Percentiles rank a stretch among this genome's conserved stretches.
Evolutionary conservation across 331 rosid species (phyloP).

Genomic region (Prunus yedoensis): DNA sequence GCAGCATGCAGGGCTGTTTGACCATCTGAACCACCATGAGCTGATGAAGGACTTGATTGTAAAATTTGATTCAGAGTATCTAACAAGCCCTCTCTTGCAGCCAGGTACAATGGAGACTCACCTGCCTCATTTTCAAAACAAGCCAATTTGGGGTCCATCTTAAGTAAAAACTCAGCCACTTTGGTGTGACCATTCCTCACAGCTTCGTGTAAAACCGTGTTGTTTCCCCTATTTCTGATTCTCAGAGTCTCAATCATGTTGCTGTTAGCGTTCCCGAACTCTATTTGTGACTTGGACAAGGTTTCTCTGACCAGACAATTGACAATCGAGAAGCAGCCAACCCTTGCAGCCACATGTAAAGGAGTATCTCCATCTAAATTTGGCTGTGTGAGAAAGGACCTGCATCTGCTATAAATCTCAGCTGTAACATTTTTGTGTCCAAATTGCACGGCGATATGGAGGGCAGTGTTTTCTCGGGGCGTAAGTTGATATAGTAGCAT

Average conservation of each 20-base stretch:
- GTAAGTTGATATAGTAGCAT: slow-evolving; percentile 4
- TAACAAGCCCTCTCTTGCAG: slow-evolving; percentile 5
- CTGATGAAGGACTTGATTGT: neutral
- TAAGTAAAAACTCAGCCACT: neutral
- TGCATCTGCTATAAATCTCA: neutral
- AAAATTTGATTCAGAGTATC: neutral
- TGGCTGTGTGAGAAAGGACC: neutral
- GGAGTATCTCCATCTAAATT: slow-evolving; percentile 21
- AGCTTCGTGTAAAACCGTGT: slow-evolving; percentile 13
- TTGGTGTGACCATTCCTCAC: neutral
- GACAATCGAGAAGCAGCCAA: slow-evolving; percentile 1
- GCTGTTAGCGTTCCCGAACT: neutral
- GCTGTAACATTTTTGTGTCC: neutral
- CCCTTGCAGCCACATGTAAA: slow-evolving; percentile 11
- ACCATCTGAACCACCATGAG: slow-evolving; percentile 11
- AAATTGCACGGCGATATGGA: slow-evolving; percentile 3
- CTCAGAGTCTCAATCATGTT: neutral
- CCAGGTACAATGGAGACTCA: slow-evolving; percentile 18
- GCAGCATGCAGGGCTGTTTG: slow-evolving; percentile 15
- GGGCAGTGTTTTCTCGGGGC: slow-evolving; percentile 6
- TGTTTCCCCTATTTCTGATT: slow-evolving; percentile 1
- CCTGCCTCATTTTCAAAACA: slow-evolving; percentile 1
- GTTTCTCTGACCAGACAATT: neutral
- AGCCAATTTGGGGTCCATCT: neutral
- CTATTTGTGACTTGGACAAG: neutral